phyloP scores from a whole-genome alignment of 306 rosid species.

The Urtica urens region DNA sequence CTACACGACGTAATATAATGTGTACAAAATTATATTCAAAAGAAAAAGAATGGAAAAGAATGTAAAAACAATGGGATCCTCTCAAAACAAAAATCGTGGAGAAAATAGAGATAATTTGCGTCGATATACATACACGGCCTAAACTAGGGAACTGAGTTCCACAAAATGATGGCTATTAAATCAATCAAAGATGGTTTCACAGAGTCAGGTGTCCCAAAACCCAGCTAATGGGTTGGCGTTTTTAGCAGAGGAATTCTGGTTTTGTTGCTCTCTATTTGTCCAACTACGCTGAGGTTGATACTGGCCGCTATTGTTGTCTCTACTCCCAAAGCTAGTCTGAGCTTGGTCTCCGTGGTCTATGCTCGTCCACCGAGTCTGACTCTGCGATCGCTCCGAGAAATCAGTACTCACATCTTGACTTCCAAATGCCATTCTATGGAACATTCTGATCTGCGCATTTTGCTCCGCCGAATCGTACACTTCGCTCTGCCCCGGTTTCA shows the following conservation, averaged over 20 bases:
- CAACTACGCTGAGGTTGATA: constrained; percentile 44
- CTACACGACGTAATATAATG: too few species aligned
- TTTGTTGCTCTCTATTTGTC: constrained; percentile 36
- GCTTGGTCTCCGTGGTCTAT: constrained; percentile 15
- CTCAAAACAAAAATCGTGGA: constrained; percentile 23
- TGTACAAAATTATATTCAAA: too few species aligned
- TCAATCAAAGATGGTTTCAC: not conserved
- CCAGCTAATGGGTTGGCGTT: constrained; percentile 29
- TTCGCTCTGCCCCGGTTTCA: constrained; percentile 89
- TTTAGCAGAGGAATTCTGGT: constrained; percentile 20
- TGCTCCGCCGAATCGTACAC: constrained; percentile 50
- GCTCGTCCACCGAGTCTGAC: constrained; percentile 68
- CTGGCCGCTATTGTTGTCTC: constrained; percentile 29
- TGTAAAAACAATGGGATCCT: constrained; percentile 21
- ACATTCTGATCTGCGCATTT: constrained; percentile 75
- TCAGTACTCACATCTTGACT: constrained; percentile 56
- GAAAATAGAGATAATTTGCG: too few species aligned
- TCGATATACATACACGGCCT: too few species aligned
- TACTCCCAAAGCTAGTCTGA: constrained; percentile 58
- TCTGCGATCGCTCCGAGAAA: constrained; percentile 43
- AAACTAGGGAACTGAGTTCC: too few species aligned
- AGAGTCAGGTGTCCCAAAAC: constrained; percentile 40
- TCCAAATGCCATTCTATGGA: constrained; percentile 81
- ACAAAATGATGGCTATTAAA: not conserved
- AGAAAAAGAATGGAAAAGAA: too few species aligned